Conservation (phyloP, 768 basidiomycete species). For the Tulasnella sp. region DNA sequence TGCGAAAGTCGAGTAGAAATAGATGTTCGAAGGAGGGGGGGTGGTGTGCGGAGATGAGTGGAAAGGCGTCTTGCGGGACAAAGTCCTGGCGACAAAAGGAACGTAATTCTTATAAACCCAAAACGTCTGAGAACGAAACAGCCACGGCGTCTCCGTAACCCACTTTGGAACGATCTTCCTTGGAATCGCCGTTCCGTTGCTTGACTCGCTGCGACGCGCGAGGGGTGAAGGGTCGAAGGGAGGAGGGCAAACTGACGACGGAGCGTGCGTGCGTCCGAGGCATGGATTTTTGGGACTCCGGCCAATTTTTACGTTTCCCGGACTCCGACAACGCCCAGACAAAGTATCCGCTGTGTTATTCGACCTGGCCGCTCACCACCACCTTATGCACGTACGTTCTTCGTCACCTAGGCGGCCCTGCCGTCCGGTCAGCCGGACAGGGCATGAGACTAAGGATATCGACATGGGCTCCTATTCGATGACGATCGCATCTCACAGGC, state of each 20-base stretch:
- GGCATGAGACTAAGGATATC: neutral
- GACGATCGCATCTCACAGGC: conserved; percentile 21
- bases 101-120: neutral
- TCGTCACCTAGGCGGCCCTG: conserved; percentile 1
- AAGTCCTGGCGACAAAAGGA: neutral
- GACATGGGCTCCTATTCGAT: neutral
- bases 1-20: conserved; percentile 10
- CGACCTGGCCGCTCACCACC: neutral
- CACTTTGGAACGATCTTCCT: conserved; percentile 9
- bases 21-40: conserved; percentile 4
- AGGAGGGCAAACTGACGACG: neutral
- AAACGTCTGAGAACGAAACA: conserved; percentile 1
- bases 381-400: conserved; percentile 1
- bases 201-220: neutral
- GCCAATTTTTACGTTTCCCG: conserved; percentile 11
- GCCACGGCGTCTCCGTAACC: neutral
- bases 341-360: conserved; percentile 12
- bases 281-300: conserved; percentile 11
- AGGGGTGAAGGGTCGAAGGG: neutral
- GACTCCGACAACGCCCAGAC: neutral
- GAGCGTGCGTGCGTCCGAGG: neutral
- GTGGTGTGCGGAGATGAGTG: neutral
- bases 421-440: conserved; percentile 3
- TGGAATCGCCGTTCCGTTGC: neutral
- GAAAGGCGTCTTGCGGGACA: neutral